Conservation (phyloP, 805 yeast genomes). For the Cyberlindnera maclurae region DNA sequence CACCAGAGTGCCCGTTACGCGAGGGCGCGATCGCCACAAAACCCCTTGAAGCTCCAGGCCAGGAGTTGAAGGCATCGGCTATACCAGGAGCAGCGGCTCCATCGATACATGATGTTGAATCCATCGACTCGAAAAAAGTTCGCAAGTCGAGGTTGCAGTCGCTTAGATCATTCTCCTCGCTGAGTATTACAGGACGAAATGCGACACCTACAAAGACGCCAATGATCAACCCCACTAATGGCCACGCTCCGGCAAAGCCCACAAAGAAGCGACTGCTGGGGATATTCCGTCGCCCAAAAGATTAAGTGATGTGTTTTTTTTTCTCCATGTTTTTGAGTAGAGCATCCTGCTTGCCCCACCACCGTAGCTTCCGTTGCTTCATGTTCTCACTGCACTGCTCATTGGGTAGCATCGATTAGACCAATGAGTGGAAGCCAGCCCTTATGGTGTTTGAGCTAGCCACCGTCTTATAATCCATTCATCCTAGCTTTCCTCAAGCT, state of each 20-base stretch:
- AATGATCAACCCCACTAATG: background rate
- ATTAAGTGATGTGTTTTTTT: too few relatives aligned
- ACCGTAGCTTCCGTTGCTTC: too few relatives aligned
- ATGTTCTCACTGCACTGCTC: too few relatives aligned
- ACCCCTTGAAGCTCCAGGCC: background rate
- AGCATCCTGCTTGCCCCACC: too few relatives aligned
- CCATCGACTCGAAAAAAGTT: conserved; percentile 1
- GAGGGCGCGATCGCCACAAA: too few relatives aligned
- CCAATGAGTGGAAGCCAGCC: too few relatives aligned
- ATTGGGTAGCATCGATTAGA: too few relatives aligned
- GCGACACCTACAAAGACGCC: background rate
- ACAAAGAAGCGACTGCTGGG: conserved; percentile 2
- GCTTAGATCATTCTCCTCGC: conserved; percentile 1
- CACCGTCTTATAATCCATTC: too few relatives aligned
- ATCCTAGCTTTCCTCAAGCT: too few relatives aligned
- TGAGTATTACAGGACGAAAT: background rate
- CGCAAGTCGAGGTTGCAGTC: background rate
- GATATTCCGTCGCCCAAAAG: background rate
- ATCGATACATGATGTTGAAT: background rate
- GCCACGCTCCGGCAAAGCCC: background rate
- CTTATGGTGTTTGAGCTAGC: too few relatives aligned
- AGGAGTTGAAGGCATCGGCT: background rate
- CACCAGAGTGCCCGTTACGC: background rate
- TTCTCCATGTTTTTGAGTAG: too few relatives aligned
- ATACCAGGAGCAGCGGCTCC: too few relatives aligned